A percentile compares a stretch with the other conserved stretches of the same genome.
Evolutionary conservation across 306 rosid genomes (phyloP).

Genomic region (Prosopis cineraria): DNA sequence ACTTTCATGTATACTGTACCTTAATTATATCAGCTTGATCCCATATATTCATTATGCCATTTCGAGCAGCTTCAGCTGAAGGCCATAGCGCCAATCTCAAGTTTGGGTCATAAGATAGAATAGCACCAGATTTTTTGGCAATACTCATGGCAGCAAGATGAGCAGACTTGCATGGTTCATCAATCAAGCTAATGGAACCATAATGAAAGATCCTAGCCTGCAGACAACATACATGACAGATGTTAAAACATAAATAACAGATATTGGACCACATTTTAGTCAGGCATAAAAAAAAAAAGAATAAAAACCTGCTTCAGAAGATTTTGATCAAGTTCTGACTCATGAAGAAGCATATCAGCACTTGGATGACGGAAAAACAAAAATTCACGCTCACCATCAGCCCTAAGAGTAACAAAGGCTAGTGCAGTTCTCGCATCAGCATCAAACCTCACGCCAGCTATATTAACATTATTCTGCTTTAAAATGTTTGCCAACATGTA

Average conservation of each 20-base stretch:
- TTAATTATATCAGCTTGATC: constrained; percentile 81
- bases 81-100: constrained; percentile 90
- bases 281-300: background rate
- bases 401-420: constrained; percentile 85
- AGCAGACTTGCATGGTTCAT: constrained; percentile 79
- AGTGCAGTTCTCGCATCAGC: constrained; percentile 80
- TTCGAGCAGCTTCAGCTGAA: constrained; percentile 69
- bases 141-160: constrained; percentile 80
- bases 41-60: constrained; percentile 86
- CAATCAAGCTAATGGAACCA: constrained; percentile 96
- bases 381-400: constrained; percentile 92
- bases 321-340: constrained; percentile 73
- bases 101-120: constrained; percentile 93
- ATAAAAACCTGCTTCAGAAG: constrained; percentile 60
- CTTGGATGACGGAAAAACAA: constrained; percentile 91
- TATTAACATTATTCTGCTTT: constrained; percentile 66
- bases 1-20: constrained; percentile 45
- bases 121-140: constrained; percentile 73
- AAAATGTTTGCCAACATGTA: constrained; percentile 75
- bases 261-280: background rate
- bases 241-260: background rate
- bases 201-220: constrained; percentile 85
- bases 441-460: constrained; percentile 81
- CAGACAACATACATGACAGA: constrained; percentile 33
- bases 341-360: constrained; percentile 90